These are phyloP conservation scores for Penicillium brasilianum DNA, from an alignment of 2,329 filamentous ascomycete genomes.

Conservation along the genomic window DNA sequence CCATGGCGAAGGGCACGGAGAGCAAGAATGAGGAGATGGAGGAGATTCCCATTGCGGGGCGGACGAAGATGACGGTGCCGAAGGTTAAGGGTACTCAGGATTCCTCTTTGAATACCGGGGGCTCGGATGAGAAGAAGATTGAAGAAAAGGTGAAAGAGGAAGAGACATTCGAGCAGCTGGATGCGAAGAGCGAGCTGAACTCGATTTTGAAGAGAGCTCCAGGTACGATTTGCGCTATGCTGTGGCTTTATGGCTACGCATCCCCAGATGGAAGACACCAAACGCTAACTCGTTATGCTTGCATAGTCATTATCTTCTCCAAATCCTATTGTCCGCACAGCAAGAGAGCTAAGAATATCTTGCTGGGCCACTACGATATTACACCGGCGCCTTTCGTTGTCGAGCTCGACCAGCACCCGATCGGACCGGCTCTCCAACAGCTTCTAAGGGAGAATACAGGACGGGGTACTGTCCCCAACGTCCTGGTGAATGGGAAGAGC, in stretches of 20 bases:
- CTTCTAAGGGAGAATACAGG: constrained; percentile 75
- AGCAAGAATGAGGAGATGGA: constrained; percentile 46
- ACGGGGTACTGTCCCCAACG: constrained; percentile 85
- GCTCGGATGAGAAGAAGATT: constrained; percentile 13
- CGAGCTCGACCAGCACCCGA: constrained; percentile 81
- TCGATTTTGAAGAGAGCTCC: constrained; percentile 82
- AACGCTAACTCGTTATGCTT: background rate
- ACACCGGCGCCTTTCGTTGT: constrained; percentile 83
- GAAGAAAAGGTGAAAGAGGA: constrained; percentile 57
- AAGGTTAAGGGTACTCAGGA: constrained; percentile 39
- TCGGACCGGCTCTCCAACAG: constrained; percentile 75
- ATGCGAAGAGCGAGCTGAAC: constrained; percentile 73
- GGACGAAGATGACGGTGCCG: constrained; percentile 55
- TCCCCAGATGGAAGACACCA: background rate
- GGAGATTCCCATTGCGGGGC: constrained; percentile 59
- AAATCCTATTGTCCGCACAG: constrained; percentile 92
- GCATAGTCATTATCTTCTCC: constrained; percentile 87
- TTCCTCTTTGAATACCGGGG: constrained; percentile 10
- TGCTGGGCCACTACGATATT: constrained; percentile 84
- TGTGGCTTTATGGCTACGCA: background rate
- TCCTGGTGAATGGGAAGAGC: constrained; percentile 84
- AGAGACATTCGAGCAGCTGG: constrained; percentile 56
- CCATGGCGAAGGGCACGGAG: constrained; percentile 49
- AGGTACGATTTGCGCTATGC: constrained; percentile 60
- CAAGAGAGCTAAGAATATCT: constrained; percentile 79